phyloP scores from a whole-genome alignment of 805 yeast genomes.

The Hanseniaspora occidentalis region DNA sequence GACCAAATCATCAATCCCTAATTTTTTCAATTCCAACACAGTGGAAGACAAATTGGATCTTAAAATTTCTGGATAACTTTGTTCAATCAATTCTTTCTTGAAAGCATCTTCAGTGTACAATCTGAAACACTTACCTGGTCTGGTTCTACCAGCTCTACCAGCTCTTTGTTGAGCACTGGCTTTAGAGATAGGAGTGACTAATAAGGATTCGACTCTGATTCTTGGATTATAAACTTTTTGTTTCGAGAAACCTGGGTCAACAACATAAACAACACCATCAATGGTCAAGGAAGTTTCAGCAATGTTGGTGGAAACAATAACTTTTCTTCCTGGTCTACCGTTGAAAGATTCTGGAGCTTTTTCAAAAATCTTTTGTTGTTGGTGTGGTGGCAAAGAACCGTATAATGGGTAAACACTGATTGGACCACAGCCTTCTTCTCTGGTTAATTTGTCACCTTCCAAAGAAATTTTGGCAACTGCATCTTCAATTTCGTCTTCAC shows the following conservation, averaged over 20 bases:
- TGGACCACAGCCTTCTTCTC: slow-evolving; percentile 89
- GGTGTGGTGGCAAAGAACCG: slow-evolving; percentile 93
- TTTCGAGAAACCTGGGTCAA: slow-evolving; percentile 94
- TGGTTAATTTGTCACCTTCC: slow-evolving; percentile 77
- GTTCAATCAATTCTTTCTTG: slow-evolving; percentile 85
- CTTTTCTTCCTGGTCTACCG: slow-evolving; percentile 91
- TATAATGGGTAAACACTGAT: slow-evolving; percentile 81
- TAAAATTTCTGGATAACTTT: slow-evolving; percentile 90
- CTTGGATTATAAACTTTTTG: slow-evolving; percentile 96
- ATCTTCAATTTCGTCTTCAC: slow-evolving; percentile 97
- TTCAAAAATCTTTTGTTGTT: slow-evolving; percentile 87
- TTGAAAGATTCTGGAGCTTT: slow-evolving; percentile 68
- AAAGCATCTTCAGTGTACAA: slow-evolving; percentile 94
- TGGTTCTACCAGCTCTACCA: slow-evolving; percentile 99
- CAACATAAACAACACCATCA: slow-evolving; percentile 94
- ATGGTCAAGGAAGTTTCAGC: slow-evolving; percentile 97
- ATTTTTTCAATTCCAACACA: slow-evolving; percentile 82
- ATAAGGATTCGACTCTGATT: slow-evolving; percentile 84
- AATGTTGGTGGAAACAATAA: slow-evolving; percentile 84
- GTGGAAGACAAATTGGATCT: slow-evolving; percentile 85
- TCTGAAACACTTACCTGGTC: slow-evolving; percentile 96
- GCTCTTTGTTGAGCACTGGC: slow-evolving; percentile 98
- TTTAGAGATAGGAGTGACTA: slow-evolving; percentile 92
- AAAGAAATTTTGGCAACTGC: slow-evolving; percentile 80
- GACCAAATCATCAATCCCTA: slow-evolving; percentile 91